These are phyloP conservation scores for Jatropha podagrica DNA, from an alignment of 441 rosid species.

Conservation along the genomic window DNA sequence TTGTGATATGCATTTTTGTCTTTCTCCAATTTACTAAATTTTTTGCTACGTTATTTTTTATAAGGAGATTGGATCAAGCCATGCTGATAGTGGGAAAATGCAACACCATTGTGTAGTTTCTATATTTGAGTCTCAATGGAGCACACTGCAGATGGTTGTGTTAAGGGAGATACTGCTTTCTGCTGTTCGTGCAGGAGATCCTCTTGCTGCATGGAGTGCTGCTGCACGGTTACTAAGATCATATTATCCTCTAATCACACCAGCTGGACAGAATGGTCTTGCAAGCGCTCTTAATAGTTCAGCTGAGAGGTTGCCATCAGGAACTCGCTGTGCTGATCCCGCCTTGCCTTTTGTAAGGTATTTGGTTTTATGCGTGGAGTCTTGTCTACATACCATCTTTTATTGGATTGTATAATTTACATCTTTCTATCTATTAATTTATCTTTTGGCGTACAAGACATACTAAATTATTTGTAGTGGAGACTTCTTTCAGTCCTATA, in stretches of 20 bases:
- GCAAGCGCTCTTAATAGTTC: slow-evolving; percentile 86
- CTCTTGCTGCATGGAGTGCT: slow-evolving; percentile 98
- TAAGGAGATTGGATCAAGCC: slow-evolving; percentile 59
- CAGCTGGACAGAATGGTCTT: slow-evolving; percentile 96
- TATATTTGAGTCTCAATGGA: slow-evolving; percentile 94
- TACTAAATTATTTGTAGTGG: background rate
- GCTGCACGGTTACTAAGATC: slow-evolving; percentile 95
- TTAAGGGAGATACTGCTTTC: slow-evolving; percentile 93
- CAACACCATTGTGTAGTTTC: slow-evolving; percentile 84
- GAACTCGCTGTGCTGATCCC: slow-evolving; percentile 97
- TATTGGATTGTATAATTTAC: background rate
- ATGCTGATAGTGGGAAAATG: slow-evolving; percentile 69
- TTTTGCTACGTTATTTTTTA: slow-evolving; percentile 10
- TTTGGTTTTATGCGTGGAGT: background rate
- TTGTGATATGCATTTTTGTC: background rate
- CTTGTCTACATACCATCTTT: background rate
- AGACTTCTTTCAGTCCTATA: background rate
- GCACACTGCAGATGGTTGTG: slow-evolving; percentile 99
- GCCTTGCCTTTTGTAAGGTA: slow-evolving; percentile 97
- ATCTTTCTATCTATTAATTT: background rate
- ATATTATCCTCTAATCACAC: slow-evolving; percentile 93
- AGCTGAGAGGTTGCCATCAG: slow-evolving; percentile 86
- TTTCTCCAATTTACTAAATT: slow-evolving; percentile 2
- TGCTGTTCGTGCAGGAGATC: slow-evolving; percentile 98
- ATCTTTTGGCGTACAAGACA: background rate